Evolutionary conservation across 768 basidiomycete genomes (phyloP).

Genomic region (Hygrophoropsis aurantiaca): DNA sequence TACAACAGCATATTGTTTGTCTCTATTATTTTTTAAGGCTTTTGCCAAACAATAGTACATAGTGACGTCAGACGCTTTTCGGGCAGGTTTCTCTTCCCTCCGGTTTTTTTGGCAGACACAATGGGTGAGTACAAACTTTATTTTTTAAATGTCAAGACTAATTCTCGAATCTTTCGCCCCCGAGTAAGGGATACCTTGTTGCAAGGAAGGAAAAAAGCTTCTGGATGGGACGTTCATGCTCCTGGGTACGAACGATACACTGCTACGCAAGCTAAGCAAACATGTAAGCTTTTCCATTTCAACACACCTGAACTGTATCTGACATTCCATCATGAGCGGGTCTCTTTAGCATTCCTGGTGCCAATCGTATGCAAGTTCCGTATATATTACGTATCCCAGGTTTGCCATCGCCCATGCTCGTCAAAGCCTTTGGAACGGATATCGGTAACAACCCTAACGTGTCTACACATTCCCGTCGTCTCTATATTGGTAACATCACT

Average conservation of each 20-base stretch:
- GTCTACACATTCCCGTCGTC: constrained; percentile 88
- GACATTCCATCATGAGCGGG: constrained; percentile 47
- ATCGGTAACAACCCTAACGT: constrained; percentile 86
- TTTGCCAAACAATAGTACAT: too few species aligned
- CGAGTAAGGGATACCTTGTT: constrained; percentile 77
- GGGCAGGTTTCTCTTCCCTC: too few species aligned
- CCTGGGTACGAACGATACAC: constrained; percentile 94
- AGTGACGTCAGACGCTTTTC: too few species aligned
- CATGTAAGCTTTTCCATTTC: constrained; percentile 52
- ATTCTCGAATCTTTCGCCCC: constrained; percentile 92
- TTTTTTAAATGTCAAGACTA: too few species aligned
- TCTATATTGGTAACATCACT: constrained; percentile 97
- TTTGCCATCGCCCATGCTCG: constrained; percentile 79
- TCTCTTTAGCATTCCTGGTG: constrained; percentile 94
- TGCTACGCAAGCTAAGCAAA: constrained; percentile 97
- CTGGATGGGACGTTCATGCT: constrained; percentile 96
- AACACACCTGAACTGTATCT: constrained; percentile 2
- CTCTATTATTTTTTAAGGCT: too few species aligned
- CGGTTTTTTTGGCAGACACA: too few species aligned
- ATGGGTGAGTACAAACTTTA: too few species aligned
- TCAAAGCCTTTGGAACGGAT: constrained; percentile 84
- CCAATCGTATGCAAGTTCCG: constrained; percentile 84
- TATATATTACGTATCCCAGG: constrained; percentile 81
- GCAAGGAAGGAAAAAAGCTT: constrained; percentile 85
- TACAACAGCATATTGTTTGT: too few species aligned